These are phyloP conservation scores for Stropharia rugosoannulata DNA, from an alignment of 768 basidiomycete genomes.

Conservation along the genomic window DNA sequence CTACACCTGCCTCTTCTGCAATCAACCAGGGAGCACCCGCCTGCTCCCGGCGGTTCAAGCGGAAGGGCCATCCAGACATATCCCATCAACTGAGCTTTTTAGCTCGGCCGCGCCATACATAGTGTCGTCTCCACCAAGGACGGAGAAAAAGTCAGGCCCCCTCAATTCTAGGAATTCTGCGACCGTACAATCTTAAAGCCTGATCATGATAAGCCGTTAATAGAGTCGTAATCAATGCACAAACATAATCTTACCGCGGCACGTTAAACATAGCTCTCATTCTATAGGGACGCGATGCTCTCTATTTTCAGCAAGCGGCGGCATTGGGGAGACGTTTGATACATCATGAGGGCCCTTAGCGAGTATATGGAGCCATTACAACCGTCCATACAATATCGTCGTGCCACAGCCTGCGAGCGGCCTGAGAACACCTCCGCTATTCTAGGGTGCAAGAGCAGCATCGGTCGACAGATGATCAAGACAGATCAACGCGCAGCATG, in stretches of 20 bases:
- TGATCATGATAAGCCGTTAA: not conserved
- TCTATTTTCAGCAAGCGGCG: conserved; percentile 7
- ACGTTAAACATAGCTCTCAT: not conserved
- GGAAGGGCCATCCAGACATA: not conserved
- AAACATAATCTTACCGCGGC: not conserved
- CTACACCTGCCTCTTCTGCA: not conserved
- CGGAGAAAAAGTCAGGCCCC: not conserved
- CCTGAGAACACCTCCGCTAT: conserved; percentile 2
- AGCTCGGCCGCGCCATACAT: not conserved
- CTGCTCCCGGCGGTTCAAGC: not conserved
- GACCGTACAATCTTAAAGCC: not conserved
- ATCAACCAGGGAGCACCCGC: not conserved
- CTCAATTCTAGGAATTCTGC: not conserved
- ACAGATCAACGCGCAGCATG: not conserved
- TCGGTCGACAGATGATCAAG: not conserved
- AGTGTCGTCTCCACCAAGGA: not conserved
- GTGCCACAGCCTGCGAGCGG: not conserved
- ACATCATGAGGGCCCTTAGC: not conserved
- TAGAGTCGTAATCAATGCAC: not conserved
- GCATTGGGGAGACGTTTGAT: not conserved
- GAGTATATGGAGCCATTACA: not conserved
- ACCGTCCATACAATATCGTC: not conserved
- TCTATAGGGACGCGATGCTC: not conserved
- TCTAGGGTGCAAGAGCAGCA: not conserved
- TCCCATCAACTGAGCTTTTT: not conserved